phyloP scores from a whole-genome alignment of 1,139 yeast species.

The Spencermartinsiella ligniputridi region DNA sequence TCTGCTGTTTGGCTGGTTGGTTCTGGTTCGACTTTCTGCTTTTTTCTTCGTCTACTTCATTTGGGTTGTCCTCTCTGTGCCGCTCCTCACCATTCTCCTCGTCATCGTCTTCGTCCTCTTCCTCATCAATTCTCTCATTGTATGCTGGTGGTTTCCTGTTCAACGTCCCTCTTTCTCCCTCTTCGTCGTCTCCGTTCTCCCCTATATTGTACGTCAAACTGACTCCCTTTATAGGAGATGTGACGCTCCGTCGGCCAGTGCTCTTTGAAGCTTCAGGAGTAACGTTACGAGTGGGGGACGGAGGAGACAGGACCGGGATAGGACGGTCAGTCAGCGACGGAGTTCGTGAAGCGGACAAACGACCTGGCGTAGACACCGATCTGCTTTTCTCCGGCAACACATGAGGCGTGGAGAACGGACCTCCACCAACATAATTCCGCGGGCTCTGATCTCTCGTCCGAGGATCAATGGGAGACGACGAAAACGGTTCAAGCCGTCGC shows the following conservation, averaged over 20 bases:
- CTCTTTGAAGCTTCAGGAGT: neutral
- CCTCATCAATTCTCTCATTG: no score
- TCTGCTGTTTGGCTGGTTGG: no score
- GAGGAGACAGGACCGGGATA: constrained; percentile 31
- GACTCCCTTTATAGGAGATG: neutral
- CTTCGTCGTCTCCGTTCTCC: no score
- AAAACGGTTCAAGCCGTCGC: constrained; percentile 23
- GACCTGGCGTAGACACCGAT: constrained; percentile 25
- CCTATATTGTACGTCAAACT: no score
- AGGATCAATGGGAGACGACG: constrained; percentile 13
- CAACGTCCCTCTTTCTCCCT: no score
- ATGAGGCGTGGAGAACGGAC: constrained; percentile 3
- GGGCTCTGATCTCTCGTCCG: neutral
- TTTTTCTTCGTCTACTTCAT: no score
- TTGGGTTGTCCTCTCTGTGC: constrained; percentile 20
- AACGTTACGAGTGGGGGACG: constrained; percentile 15
- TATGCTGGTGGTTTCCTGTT: no score
- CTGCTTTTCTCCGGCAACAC: constrained; percentile 27
- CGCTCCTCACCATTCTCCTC: constrained; percentile 26
- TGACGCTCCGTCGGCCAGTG: neutral
- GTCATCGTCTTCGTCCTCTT: no score
- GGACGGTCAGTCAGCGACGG: constrained; percentile 31
- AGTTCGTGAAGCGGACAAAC: constrained; percentile 19
- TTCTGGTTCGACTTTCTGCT: no score
- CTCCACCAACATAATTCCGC: neutral